phyloP scores from a whole-genome alignment of 225 moss, liverwort and hornwort genomes.

The Climacium dendroides region DNA sequence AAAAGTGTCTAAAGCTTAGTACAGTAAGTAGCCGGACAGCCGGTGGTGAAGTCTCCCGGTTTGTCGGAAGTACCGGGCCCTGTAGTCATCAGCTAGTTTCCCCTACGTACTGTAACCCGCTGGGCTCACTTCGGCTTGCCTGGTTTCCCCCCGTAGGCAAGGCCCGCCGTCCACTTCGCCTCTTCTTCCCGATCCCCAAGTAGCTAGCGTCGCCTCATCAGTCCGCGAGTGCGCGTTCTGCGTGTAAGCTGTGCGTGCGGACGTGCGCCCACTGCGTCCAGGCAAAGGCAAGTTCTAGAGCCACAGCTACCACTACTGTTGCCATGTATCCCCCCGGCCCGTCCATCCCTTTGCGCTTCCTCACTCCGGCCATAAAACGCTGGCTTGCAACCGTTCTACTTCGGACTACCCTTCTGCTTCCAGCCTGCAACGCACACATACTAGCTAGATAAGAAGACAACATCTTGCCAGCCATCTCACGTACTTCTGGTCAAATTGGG shows the following conservation, averaged over 20 bases:
- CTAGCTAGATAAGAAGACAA: not conserved
- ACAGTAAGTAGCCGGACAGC: not conserved
- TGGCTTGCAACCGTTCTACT: not conserved
- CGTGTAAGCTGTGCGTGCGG: not conserved
- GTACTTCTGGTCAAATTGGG: not conserved
- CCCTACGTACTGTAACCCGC: too few species aligned
- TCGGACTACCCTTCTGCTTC: not conserved
- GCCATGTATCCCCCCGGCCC: not conserved
- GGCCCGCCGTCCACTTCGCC: not conserved
- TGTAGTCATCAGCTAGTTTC: not conserved
- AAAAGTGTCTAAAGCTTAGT: not conserved
- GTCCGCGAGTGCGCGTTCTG: not conserved
- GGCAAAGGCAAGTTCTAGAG: not conserved
- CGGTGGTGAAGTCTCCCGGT: not conserved
- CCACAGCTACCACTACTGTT: not conserved
- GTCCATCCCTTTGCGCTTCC: not conserved
- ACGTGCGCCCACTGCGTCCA: not conserved
- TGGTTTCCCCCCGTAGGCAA: not conserved
- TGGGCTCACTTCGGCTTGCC: not conserved
- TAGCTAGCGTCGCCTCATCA: not conserved
- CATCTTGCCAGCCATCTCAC: not conserved
- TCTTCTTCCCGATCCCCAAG: not conserved
- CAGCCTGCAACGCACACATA: not conserved
- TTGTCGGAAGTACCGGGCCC: not conserved
- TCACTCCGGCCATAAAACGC: not conserved